A percentile compares a stretch with the other conserved stretches of the same genome.
phyloP scores from a whole-genome alignment of 73 alveolate genomes.

The Symbiodinium natans region DNA sequence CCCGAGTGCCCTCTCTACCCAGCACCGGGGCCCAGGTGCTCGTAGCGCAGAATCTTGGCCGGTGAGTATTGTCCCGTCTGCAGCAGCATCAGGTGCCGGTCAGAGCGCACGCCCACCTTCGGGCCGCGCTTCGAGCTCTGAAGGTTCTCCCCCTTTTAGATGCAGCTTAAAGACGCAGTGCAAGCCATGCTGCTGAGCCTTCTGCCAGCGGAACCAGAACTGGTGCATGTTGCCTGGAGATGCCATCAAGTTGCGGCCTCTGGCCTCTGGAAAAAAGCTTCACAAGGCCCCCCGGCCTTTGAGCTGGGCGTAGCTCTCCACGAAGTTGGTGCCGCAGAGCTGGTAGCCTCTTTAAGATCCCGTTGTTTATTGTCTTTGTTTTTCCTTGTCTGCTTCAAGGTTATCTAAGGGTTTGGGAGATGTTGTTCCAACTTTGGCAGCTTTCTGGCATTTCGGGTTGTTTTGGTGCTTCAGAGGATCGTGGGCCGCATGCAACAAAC shows the following conservation, averaged over 20 bases:
- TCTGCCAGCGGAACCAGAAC: slow-evolving; percentile 91
- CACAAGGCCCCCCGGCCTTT: no score
- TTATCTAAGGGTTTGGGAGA: no score
- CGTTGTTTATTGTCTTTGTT: no score
- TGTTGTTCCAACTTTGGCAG: no score
- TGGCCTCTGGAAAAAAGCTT: no score
- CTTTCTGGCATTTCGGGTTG: no score
- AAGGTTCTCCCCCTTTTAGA: background rate
- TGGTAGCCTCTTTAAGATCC: slow-evolving; percentile 17
- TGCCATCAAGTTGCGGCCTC: background rate
- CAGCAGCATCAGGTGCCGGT: slow-evolving; percentile 40
- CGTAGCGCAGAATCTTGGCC: slow-evolving; percentile 65
- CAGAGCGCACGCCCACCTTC: slow-evolving; percentile 13
- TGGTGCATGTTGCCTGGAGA: slow-evolving; percentile 60
- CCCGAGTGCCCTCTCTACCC: no score
- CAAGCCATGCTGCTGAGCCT: background rate
- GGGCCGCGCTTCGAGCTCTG: no score
- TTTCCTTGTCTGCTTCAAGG: no score
- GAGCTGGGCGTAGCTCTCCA: slow-evolving; percentile 76
- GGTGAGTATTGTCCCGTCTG: slow-evolving; percentile 84
- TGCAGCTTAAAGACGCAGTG: background rate
- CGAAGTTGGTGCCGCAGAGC: slow-evolving; percentile 58
- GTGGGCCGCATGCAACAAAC: no score
- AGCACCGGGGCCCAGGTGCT: no score
- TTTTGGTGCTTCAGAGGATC: no score